Conservation (phyloP, 257 asterid genomes). For the Nicotiana knightiana region DNA sequence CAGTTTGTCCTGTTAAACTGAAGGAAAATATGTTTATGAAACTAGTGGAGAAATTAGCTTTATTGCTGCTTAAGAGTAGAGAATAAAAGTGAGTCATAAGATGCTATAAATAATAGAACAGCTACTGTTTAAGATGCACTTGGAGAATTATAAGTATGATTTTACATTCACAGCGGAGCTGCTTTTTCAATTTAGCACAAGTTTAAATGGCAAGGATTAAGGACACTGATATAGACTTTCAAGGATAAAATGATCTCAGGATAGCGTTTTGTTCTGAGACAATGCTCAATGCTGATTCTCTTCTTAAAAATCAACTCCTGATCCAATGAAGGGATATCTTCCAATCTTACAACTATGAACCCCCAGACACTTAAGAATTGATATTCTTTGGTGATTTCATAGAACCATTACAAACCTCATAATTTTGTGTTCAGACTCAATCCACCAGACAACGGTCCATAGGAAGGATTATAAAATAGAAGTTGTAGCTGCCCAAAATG, state of each 20-base stretch:
- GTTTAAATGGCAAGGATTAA: background rate
- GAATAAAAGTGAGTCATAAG: background rate
- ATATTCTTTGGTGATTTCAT: background rate
- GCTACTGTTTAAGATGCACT: background rate
- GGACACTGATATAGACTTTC: background rate
- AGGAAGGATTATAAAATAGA: background rate
- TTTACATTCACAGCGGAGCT: background rate
- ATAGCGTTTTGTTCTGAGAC: background rate
- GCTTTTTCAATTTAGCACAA: background rate
- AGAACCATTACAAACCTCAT: background rate
- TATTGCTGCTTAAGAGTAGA: background rate
- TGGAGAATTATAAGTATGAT: background rate
- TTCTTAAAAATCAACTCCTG: background rate
- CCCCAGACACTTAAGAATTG: background rate
- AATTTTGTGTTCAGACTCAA: background rate
- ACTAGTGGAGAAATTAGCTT: background rate
- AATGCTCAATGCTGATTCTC: background rate
- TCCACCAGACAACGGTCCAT: background rate
- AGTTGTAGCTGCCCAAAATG: background rate
- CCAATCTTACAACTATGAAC: background rate
- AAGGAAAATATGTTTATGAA: background rate
- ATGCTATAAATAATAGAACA: background rate
- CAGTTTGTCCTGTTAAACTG: background rate
- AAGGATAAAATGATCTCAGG: background rate
- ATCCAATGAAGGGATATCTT: background rate